These are phyloP conservation scores for Melastoma malabathricum DNA, from an alignment of 345 rosid genomes.

Conservation along the genomic window DNA sequence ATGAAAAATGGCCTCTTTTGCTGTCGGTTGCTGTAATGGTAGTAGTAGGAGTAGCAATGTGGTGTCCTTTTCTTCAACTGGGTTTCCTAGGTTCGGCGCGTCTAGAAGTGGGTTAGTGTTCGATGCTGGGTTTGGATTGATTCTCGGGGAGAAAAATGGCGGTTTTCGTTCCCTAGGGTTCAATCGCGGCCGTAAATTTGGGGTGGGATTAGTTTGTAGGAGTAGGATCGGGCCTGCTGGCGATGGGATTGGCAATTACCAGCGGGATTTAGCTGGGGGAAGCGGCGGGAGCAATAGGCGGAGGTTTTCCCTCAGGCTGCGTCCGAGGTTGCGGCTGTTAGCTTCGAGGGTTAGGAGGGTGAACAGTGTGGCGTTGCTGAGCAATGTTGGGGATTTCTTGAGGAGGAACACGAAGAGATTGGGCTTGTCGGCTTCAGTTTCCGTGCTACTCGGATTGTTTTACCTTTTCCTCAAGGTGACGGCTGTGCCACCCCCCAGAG, in stretches of 20 bases:
- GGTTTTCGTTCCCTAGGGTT: slow-evolving; percentile 17
- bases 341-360: slow-evolving; percentile 34
- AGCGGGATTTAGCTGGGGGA: slow-evolving; percentile 14
- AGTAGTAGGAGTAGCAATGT: too few species aligned
- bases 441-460: slow-evolving; percentile 47
- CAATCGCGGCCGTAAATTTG: slow-evolving; percentile 19
- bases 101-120: too few species aligned
- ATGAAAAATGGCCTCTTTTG: slow-evolving; percentile 37
- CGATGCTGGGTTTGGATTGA: slow-evolving; percentile 8
- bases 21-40: slow-evolving; percentile 40
- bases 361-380: slow-evolving; percentile 32
- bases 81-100: too few species aligned
- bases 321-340: slow-evolving; percentile 58
- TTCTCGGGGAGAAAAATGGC: slow-evolving; percentile 10
- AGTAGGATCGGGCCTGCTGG: slow-evolving; percentile 23
- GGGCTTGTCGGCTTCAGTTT: slow-evolving; percentile 28
- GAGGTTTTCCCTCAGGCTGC: slow-evolving; percentile 47
- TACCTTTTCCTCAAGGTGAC: slow-evolving; percentile 62
- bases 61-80: too few species aligned
- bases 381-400: slow-evolving; percentile 33
- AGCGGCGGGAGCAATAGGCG: slow-evolving; percentile 16
- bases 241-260: slow-evolving; percentile 22
- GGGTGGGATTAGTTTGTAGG: slow-evolving; percentile 23
- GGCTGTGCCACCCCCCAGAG: slow-evolving; percentile 50
- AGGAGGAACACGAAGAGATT: slow-evolving; percentile 46